Evolutionary conservation across 2,329 filamentous ascomycete genomes (phyloP), one percentile per base, ranked within the genome.

Genomic region (Aspergillus candidus): DNA sequence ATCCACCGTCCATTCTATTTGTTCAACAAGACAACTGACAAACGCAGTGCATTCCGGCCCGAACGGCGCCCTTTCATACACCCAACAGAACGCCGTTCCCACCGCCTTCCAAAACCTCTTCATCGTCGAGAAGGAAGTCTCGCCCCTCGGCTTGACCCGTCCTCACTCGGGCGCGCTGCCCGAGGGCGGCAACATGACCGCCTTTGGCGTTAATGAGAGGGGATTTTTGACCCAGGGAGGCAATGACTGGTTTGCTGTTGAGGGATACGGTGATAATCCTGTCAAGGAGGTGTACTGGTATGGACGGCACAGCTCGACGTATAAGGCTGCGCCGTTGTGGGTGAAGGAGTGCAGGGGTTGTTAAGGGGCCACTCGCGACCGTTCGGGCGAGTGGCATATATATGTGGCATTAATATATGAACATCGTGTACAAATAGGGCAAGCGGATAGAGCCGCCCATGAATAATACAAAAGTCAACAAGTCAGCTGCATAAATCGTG

Each of bases 101-200:
- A 61, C 57, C 5, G 59, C 49, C 38, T 61, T 54, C 50, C 59
- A 61, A 48, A 59, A 42, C 53, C 50, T 61, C 10, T 61, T 54
- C 44, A 43, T 61, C 15, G 38, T 61, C 13, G 52, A 58, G 34
- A 35, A 60, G 37, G 30, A 36, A 8, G 54, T 57, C 32, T 12
- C 38, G 12, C 53, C 56, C 32, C 41, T 59, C 10, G 47, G 43
- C 10, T 30, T 62, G 41, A 62, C 59, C 7, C 4, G 43, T 4
- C 59, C 59, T 32, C 59, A 62, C 58, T 62, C 59, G 18, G 59
- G 50, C 5, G 50, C 48, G 10, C 40, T 52, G 6, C 59, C 59
- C 33, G 35, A 58, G 31, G 51, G 48, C 11, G 59, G 49, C 37
- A 59, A 43, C 49, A 46, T 38, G 18, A 48, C 44, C 14, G 51